Percentiles rank a stretch among this genome's conserved stretches.
Evolutionary conservation across 345 rosid genomes (phyloP).

Genomic region (Psidium friedrichsthalianum): DNA sequence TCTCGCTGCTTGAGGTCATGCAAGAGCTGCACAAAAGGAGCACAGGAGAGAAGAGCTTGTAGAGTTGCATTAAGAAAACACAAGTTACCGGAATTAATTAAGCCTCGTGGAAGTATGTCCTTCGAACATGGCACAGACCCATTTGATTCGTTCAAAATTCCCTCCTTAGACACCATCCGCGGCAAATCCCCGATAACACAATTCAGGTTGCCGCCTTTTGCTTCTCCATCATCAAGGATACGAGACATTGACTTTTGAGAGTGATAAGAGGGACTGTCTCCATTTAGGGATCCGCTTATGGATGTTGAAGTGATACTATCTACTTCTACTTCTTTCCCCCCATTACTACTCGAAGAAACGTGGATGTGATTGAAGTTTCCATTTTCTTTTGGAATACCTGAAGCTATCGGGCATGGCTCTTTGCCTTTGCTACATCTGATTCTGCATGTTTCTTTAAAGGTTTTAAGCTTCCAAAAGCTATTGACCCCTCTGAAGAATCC

Average conservation of each 20-base stretch:
- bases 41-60: constrained; percentile 82
- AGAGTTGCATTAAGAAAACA: constrained; percentile 91
- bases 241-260: constrained; percentile 35
- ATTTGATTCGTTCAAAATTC: constrained; percentile 10
- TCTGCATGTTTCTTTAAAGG: constrained; percentile 16
- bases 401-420: constrained; percentile 8
- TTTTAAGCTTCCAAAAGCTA: constrained; percentile 20
- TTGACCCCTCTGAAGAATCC: constrained; percentile 18
- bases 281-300: constrained; percentile 24
- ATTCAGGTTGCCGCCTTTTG: constrained; percentile 10
- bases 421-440: constrained; percentile 7
- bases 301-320: constrained; percentile 21
- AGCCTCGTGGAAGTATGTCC: constrained; percentile 61
- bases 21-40: constrained; percentile 79
- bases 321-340: constrained; percentile 22
- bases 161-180: constrained; percentile 13
- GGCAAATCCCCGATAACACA: constrained; percentile 13
- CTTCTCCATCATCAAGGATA: constrained; percentile 25
- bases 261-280: constrained; percentile 17
- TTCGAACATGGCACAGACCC: constrained; percentile 24
- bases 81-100: constrained; percentile 73
- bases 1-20: constrained; percentile 39
- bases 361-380: constrained; percentile 20
- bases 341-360: constrained; percentile 24
- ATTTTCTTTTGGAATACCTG: constrained; percentile 21